Base-by-base conservation (phyloP, 345 rosid genomes). In the Pugionium cornutum region DNA sequence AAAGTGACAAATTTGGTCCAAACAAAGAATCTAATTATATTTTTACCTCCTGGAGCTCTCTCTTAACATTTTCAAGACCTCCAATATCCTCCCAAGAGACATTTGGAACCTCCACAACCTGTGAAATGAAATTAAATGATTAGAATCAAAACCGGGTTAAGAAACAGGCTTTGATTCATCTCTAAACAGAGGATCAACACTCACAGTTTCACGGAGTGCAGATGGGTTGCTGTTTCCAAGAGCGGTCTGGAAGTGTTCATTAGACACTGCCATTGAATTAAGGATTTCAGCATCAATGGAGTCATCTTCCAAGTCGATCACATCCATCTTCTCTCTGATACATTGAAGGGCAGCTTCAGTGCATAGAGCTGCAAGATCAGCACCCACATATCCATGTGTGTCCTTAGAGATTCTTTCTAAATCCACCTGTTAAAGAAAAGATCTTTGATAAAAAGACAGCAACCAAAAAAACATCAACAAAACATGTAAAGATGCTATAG, bases 291-390 rank as follows among this genome's bases (percentile, higher is more conserved):
- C 98, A 58, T 89, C 97, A 57, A 92, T 92, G 2, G 94, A 40
- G 44, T 92, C 98, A 75, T 92, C 98, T 85, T 92, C 97, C 76
- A 92, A 80, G 80, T 89, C 98, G 70, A 89, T 92, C 61, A 89
- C 97, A 64, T 89, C 97, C 97, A 92, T 92, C 81, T 89, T 92
- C 80, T 92, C 98, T 69, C 98, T 80, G 55, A 92, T 92, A 82
- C 98, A 92, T 72, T 92, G 98, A 70, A 92, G 92, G 11, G 97
- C 98, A 74, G 97, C 91, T 76, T 92, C 98, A 10, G 98, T 89
- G 67, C 98, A 92, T 3, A 92, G 81, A 36, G 98, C 98, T 29
- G 97, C 98, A 48, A 92, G 88, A 73, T 92, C 98, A 74, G 97
- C 96, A 74, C 97, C 98, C 79, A 92, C 98, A 79, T 87, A 92